Evolutionary conservation across 169 alveolate species (phyloP).

Genomic region (Amoebophrya sp.): DNA sequence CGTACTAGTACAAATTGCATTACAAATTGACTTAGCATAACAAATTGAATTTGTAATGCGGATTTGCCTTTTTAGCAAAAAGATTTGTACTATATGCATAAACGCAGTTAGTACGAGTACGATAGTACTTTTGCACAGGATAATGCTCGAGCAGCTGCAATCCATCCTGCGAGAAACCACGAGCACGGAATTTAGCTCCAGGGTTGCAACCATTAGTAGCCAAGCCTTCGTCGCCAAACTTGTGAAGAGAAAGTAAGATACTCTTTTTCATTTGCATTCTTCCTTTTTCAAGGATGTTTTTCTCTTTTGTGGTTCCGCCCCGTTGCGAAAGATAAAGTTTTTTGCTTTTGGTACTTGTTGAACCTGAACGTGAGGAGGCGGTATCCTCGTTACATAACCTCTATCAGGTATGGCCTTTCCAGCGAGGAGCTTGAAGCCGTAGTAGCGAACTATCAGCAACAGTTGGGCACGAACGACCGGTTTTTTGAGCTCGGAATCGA

Average conservation of each 20-base stretch:
- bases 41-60: too few relatives aligned
- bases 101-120: too few relatives aligned
- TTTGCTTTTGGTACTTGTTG: too few relatives aligned
- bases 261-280: too few relatives aligned
- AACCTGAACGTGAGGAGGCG: too few relatives aligned
- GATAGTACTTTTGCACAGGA: not conserved
- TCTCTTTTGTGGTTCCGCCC: not conserved
- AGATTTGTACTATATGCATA: too few relatives aligned
- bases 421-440: not conserved
- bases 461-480: not conserved
- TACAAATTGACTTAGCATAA: too few relatives aligned
- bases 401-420: not conserved
- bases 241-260: not conserved
- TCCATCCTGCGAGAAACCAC: too few relatives aligned
- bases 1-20: too few relatives aligned
- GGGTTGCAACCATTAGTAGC: not conserved
- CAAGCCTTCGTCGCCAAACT: conserved; percentile 4
- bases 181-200: not conserved
- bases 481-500: conserved; percentile 4
- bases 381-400: too few relatives aligned
- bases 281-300: too few relatives aligned
- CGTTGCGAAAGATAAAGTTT: not conserved
- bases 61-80: too few relatives aligned
- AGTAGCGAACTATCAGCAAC: not conserved
- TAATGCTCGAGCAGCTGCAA: not conserved